These are phyloP conservation scores for Cichorium intybus DNA, from an alignment of 140 eudicot genomes.

Conservation along the genomic window DNA sequence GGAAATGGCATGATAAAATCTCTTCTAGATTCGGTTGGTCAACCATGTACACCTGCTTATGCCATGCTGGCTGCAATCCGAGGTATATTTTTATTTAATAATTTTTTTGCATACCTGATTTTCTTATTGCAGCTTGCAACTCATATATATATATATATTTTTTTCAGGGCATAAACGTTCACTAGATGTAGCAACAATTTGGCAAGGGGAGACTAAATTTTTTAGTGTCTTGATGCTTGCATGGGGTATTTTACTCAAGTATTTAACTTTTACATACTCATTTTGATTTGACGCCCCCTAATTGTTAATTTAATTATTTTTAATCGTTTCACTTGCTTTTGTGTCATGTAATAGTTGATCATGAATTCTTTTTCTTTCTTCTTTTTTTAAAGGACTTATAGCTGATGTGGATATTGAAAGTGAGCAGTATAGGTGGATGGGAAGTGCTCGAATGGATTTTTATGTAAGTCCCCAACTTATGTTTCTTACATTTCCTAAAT, in stretches of 20 bases:
- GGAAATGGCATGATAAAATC: slow-evolving; percentile 97
- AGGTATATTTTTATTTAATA: slow-evolving; percentile 39
- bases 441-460: slow-evolving; percentile 78
- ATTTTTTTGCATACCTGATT: not conserved
- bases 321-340: not conserved
- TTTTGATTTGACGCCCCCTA: not conserved
- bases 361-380: not conserved
- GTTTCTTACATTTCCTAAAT: not conserved
- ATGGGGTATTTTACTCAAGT: slow-evolving; percentile 60
- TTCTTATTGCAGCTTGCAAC: not conserved
- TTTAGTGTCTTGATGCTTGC: slow-evolving; percentile 88
- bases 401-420: slow-evolving; percentile 92
- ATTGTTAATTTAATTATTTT: not conserved
- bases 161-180: slow-evolving; percentile 72
- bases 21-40: slow-evolving; percentile 80
- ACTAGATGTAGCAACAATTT: slow-evolving; percentile 80
- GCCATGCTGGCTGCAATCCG: slow-evolving; percentile 62
- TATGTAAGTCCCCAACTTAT: slow-evolving; percentile 53
- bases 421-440: slow-evolving; percentile 94
- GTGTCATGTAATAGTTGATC: slow-evolving; percentile 3
- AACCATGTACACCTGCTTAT: slow-evolving; percentile 72
- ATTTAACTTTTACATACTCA: slow-evolving; percentile 2
- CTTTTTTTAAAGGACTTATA: slow-evolving; percentile 49
- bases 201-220: slow-evolving; percentile 67
- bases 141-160: not conserved